Conservation (phyloP, 75 land plant species). For the Pinus albicaulis region DNA sequence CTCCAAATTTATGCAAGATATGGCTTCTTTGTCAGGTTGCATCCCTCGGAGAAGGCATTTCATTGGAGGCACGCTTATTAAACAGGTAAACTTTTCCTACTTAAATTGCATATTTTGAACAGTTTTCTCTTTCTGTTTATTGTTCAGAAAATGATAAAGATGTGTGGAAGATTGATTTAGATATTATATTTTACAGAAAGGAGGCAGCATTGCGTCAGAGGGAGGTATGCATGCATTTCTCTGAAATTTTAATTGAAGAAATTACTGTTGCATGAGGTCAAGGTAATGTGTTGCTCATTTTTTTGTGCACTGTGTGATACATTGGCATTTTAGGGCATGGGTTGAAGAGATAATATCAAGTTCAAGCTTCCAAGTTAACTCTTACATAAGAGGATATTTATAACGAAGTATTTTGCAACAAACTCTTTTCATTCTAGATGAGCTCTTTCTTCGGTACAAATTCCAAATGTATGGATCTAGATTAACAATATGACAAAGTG, state of each 20-base stretch:
- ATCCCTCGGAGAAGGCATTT: slow-evolving; percentile 80
- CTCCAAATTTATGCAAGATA: not conserved
- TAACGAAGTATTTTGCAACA: no score
- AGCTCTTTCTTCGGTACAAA: no score
- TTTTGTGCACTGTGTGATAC: not conserved
- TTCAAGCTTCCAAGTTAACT: not conserved
- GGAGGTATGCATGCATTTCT: slow-evolving; percentile 52
- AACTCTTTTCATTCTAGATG: no score
- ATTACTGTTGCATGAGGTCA: not conserved
- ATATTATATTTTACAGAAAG: slow-evolving; percentile 55
- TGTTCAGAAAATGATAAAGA: not conserved
- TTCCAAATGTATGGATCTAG: no score
- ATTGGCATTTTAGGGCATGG: not conserved
- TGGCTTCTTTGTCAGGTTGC: slow-evolving; percentile 47
- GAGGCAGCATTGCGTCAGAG: slow-evolving; percentile 92
- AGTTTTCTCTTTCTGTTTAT: not conserved
- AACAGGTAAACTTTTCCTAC: slow-evolving; percentile 46
- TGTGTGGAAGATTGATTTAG: not conserved
- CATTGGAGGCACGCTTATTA: slow-evolving; percentile 77
- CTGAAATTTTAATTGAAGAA: not conserved
- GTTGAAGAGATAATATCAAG: not conserved
- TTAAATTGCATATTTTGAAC: not conserved
- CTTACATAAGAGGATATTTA: not conserved
- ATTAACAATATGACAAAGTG: no score
- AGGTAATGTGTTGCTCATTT: not conserved